Evolutionary conservation across 257 asterid species (phyloP).

Genomic region (Plectranthus barbatus): DNA sequence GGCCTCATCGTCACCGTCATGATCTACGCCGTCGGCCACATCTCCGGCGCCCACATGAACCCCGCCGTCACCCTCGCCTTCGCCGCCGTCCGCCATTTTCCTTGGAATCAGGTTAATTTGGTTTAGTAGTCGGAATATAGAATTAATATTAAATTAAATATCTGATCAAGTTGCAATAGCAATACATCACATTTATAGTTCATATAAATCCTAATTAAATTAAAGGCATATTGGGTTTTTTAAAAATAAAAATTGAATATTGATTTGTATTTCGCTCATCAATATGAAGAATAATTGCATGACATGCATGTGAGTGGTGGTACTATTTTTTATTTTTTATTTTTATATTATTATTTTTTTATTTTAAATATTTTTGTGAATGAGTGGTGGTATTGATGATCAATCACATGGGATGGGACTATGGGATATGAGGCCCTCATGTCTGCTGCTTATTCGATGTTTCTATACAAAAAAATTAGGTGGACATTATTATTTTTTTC

Average conservation of each 20-base stretch:
- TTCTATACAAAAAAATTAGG: background rate
- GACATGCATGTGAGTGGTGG: background rate
- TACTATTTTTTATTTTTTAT: too few species aligned
- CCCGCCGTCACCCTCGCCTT: slow-evolving; percentile 87
- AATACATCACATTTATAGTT: background rate
- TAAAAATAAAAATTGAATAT: background rate
- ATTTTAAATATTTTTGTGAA: too few species aligned
- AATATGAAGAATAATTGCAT: background rate
- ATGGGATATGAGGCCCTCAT: slow-evolving; percentile 11
- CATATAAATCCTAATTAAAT: too few species aligned
- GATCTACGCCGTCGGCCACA: slow-evolving; percentile 90
- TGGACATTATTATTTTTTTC: slow-evolving; percentile 3
- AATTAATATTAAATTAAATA: too few species aligned
- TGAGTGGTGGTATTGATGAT: slow-evolving; percentile 13
- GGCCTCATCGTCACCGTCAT: slow-evolving; percentile 84
- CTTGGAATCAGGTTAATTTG: slow-evolving; percentile 64
- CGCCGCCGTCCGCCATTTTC: slow-evolving; percentile 69
- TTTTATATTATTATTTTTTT: too few species aligned
- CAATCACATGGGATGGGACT: too few species aligned
- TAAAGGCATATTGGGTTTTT: background rate
- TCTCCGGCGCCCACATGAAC: slow-evolving; percentile 93
- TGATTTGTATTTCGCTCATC: background rate
- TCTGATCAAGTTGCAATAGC: background rate
- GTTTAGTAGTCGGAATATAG: too few species aligned
- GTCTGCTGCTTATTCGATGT: slow-evolving; percentile 8